Base-by-base conservation (phyloP, 495 filamentous ascomycete species). In the Daldinia decipiens region DNA sequence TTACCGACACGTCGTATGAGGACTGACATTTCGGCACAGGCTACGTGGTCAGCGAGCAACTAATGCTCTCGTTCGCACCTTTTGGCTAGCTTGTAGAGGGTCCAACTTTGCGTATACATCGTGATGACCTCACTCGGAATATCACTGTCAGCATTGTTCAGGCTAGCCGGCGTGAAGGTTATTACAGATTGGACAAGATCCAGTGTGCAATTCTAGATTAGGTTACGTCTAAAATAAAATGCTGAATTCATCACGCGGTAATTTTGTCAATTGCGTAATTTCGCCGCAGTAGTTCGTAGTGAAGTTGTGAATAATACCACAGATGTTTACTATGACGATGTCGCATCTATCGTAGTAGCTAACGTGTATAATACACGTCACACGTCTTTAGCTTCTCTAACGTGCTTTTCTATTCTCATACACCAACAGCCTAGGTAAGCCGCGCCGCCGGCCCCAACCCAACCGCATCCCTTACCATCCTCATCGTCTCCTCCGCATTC, bases 31-130 rank as follows among this genome's bases (percentile, higher is more conserved):
- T 67, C 7, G 40, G 57, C n/a, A 75, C 21, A 87, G 87, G 68
- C 84, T 90, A 34, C 80, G 91, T 51, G 90, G 91, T 26, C 81
- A 81, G 3, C 79, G 81, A 59, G 79, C 83, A 43, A 91, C 90
- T 11, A 85, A 86, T 62, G 81, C 88, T 31, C 77, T 89, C 21
- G 85, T 91, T 4, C 85, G 86, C 15, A 82, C 89, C 0, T 92
- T 93, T 71, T 94, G 90, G 89, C 77, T 91, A 19, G 84, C 85
- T 34, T 92, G 90, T 75, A 84, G 90, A 13, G 90, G 91, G 5
- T 85, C 87, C n/a, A 84, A 81, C 36, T 91, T 90, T 72, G 85
- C 88, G 53, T 92, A 92, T 75, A 82, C 84, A 29, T 83, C 81
- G 53, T 82, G 71, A 71, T 29, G 6, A 6, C 38, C 38, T 34